Evolutionary conservation across 2,329 filamentous ascomycete genomes (phyloP).

Genomic region (Blastomyces parvus): DNA sequence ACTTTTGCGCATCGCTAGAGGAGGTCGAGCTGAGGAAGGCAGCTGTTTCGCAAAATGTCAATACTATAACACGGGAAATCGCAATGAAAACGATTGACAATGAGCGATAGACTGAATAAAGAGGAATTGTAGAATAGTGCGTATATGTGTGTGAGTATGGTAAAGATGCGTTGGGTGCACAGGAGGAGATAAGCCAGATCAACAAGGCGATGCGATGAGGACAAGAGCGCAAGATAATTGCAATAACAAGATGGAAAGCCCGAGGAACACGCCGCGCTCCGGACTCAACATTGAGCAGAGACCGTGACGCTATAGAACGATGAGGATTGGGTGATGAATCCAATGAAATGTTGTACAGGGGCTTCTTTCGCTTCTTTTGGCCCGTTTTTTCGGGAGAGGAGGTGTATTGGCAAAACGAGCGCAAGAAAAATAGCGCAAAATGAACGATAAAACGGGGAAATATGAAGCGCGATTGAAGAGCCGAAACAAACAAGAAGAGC

Average conservation of each 20-base stretch:
- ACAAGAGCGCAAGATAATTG: constrained; percentile 8
- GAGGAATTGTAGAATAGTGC: background rate
- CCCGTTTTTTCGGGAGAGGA: background rate
- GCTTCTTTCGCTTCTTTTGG: background rate
- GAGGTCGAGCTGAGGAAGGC: background rate
- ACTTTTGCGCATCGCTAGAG: background rate
- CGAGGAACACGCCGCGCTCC: constrained; percentile 7
- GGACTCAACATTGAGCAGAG: constrained; percentile 13
- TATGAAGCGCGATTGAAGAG: background rate
- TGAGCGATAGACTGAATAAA: constrained; percentile 1
- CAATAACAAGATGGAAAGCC: constrained; percentile 10
- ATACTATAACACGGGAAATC: constrained; percentile 7
- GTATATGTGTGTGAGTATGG: background rate
- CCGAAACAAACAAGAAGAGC: background rate
- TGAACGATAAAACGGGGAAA: background rate
- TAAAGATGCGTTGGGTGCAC: constrained; percentile 9
- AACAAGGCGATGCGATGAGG: constrained; percentile 6
- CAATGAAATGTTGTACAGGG: constrained; percentile 14
- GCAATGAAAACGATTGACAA: background rate
- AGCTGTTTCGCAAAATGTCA: constrained; percentile 3
- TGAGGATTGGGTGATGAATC: constrained; percentile 19
- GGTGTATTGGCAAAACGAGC: background rate
- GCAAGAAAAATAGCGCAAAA: background rate
- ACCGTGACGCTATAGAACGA: constrained; percentile 18
- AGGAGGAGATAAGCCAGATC: background rate